Evolutionary conservation across 352 stramenopile species (phyloP).

Genomic region (Thraustochytrium sp.): DNA sequence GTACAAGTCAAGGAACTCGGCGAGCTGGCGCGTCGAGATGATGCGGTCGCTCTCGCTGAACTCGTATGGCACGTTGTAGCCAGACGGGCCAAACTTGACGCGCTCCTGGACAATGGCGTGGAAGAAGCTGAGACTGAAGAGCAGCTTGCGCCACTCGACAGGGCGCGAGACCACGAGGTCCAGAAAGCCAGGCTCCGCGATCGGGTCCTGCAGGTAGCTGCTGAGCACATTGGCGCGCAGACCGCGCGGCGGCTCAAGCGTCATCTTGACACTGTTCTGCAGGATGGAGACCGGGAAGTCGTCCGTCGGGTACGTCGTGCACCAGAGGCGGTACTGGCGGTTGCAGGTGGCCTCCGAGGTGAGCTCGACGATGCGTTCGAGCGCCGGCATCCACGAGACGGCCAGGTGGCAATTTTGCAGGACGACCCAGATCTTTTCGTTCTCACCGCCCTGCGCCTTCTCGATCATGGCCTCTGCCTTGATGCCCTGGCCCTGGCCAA

Average conservation of each 20-base stretch:
- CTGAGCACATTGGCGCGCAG: constrained; percentile 81
- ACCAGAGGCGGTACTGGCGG: constrained; percentile 82
- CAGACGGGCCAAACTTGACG: constrained; percentile 80
- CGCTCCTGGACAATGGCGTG: constrained; percentile 85
- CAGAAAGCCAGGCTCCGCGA: constrained; percentile 77
- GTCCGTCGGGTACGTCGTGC: constrained; percentile 84
- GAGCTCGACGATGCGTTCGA: constrained; percentile 85
- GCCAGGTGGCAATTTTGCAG: constrained; percentile 92
- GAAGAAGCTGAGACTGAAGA: constrained; percentile 90
- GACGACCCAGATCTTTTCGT: constrained; percentile 83
- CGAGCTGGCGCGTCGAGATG: constrained; percentile 63
- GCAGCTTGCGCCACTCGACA: constrained; percentile 73
- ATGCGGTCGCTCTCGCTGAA: constrained; percentile 88
- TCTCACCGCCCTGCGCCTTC: constrained; percentile 61
- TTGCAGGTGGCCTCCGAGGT: constrained; percentile 75
- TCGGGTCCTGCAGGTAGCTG: constrained; percentile 81
- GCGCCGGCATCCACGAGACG: constrained; percentile 85
- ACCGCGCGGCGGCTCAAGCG: constrained; percentile 83
- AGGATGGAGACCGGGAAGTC: constrained; percentile 85
- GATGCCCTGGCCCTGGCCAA: constrained; percentile 85
- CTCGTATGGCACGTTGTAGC: constrained; percentile 93
- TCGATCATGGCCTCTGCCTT: constrained; percentile 82
- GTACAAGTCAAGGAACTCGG: constrained; percentile 63
- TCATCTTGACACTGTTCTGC: constrained; percentile 95
- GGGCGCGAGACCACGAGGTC: background rate